Evolutionary conservation across 306 rosid genomes (phyloP).

Genomic region (Macrotyloma uniflorum): DNA sequence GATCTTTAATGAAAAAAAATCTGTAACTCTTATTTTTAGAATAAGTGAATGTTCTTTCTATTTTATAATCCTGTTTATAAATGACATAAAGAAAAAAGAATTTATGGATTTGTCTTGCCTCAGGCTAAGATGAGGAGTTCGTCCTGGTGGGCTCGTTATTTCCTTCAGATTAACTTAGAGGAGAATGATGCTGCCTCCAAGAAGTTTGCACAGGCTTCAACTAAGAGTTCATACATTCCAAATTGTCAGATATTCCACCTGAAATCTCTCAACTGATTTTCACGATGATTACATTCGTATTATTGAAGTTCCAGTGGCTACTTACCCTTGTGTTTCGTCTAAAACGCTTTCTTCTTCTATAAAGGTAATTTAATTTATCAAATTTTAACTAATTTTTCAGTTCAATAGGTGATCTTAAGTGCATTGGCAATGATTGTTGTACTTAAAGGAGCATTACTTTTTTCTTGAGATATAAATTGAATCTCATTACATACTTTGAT

Average conservation of each 20-base stretch:
- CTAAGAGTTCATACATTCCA: constrained; percentile 51
- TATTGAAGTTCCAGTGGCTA: constrained; percentile 29
- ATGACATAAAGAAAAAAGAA: neutral
- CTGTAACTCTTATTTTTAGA: no score
- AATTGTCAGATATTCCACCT: constrained; percentile 68
- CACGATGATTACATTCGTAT: constrained; percentile 2
- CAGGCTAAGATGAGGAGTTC: constrained; percentile 77
- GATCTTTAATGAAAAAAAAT: no score
- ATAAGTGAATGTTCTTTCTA: no score
- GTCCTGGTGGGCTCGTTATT: constrained; percentile 62
- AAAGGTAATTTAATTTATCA: constrained; percentile 26
- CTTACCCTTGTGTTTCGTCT: constrained; percentile 7
- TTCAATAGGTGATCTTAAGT: constrained; percentile 14
- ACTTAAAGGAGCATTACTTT: neutral
- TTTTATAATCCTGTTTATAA: no score
- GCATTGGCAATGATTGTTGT: constrained; percentile 13
- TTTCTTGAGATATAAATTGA: constrained; percentile 15
- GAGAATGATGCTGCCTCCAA: constrained; percentile 57
- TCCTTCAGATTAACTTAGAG: constrained; percentile 55
- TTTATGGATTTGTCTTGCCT: constrained; percentile 7
- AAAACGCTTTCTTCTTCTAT: neutral
- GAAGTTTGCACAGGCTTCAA: constrained; percentile 57
- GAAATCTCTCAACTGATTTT: constrained; percentile 53
- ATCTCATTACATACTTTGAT: constrained; percentile 14
- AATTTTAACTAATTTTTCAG: neutral